A percentile compares a stretch with the other conserved stretches of the same genome.
Evolutionary conservation across 306 rosid species (phyloP).

Genomic region (Vigna reflexopilosa): DNA sequence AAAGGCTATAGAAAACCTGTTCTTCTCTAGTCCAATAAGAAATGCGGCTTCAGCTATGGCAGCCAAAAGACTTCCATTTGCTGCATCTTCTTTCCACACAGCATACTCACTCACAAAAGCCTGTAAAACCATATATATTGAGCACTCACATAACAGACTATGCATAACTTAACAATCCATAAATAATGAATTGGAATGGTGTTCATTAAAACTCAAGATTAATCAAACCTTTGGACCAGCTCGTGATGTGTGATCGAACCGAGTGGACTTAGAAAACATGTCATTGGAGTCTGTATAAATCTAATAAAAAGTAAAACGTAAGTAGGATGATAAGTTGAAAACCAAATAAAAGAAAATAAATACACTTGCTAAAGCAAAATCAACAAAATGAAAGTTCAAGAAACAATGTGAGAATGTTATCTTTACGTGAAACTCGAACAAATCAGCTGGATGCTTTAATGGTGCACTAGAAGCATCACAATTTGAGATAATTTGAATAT

Average conservation of each 20-base stretch:
- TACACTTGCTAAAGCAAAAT: neutral
- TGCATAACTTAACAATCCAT: neutral
- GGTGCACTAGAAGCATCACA: conserved; percentile 73
- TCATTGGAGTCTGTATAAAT: conserved; percentile 64
- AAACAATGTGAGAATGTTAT: neutral
- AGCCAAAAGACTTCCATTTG: conserved; percentile 15
- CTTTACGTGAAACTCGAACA: conserved; percentile 85
- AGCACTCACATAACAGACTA: neutral
- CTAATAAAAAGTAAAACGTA: conserved; percentile 46
- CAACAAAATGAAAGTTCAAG: neutral
- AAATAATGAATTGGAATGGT: neutral
- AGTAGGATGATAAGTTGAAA: neutral
- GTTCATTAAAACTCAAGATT: neutral
- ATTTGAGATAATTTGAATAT: conserved; percentile 82
- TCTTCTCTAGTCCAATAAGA: conserved; percentile 13
- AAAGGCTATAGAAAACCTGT: neutral
- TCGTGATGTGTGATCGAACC: neutral
- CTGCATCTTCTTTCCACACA: conserved; percentile 9
- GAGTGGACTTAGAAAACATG: conserved; percentile 54
- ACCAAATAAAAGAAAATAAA: neutral
- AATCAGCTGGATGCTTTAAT: conserved; percentile 85
- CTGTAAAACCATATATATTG: neutral
- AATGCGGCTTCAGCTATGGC: conserved; percentile 13
- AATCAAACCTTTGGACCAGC: conserved; percentile 17
- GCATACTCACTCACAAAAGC: conserved; percentile 34